Base-by-base conservation (phyloP, 2,329 filamentous ascomycete genomes). In the Colletotrichum sidae region DNA sequence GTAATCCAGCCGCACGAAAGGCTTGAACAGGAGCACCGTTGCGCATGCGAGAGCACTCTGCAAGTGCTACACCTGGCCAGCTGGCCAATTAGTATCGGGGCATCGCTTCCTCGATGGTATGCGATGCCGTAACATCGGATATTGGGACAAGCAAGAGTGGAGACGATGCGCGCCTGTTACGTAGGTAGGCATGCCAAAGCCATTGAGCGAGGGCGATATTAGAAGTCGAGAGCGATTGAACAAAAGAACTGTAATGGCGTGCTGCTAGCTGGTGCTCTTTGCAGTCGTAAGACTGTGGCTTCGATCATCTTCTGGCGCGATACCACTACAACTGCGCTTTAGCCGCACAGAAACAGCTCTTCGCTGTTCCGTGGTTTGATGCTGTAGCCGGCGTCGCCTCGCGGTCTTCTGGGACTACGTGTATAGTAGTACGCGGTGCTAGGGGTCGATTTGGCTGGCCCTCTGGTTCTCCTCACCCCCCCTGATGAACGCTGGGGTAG, bases 401-500 rank as follows among this genome's bases (percentile, higher is more conserved):
- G 5, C 38, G 38, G 12, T 41, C 12, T 55, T 35, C 35, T 51
- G 33, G 39, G 39, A 39, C 17, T 52, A 57, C 38, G 37, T 50
- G 25, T 15, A 6, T 35, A 15, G 25, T 34, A 33, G 17, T 50
- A 25, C 25, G 41, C 25, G 17, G 45, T 54, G 44, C 60, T 46
- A 37, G 38, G 47, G 33, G 34, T 25, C 11, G 57, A 25, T 49
- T 60, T 50, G 46, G 39, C 41, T 46, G 52, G 37, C 35, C 41
- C 50, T 37, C 35, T 53, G 41, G 37, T 33, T 55, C 33, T 55
- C 37, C 9, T 15, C 13, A 6, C 46, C 46, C 46, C 46, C 63
- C 58, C 52, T 66, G 58, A 53, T 44, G 47, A 41, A 46, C 52
- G 53, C 63, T 54, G 63, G 63, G 63, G 59, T 63, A 66, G 52